Conservation (phyloP, 1,139 yeast genomes). For the Saccharomyces pastorianus region DNA sequence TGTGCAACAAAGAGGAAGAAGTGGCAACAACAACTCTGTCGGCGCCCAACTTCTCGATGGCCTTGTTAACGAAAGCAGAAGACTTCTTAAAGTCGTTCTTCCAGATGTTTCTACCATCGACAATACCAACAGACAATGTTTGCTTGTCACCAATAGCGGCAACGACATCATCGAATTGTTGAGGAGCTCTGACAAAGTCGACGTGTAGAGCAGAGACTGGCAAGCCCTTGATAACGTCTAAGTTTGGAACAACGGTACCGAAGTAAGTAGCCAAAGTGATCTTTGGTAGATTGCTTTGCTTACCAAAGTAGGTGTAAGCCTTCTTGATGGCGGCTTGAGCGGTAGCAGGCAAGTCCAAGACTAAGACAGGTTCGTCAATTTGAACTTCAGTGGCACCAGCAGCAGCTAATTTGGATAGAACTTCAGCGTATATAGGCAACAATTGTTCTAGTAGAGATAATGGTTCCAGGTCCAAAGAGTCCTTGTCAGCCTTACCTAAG, state of each 20-base stretch:
- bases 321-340: conserved; percentile 80
- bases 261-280: conserved; percentile 84
- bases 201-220: conserved; percentile 95
- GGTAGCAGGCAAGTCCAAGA: conserved; percentile 80
- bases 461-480: conserved; percentile 90
- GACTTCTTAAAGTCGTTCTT: conserved; percentile 90
- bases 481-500: conserved; percentile 98
- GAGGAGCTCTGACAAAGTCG: conserved; percentile 94
- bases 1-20: conserved; percentile 93
- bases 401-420: conserved; percentile 74
- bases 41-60: conserved; percentile 74
- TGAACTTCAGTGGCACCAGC: conserved; percentile 96
- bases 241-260: conserved; percentile 97
- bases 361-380: conserved; percentile 95
- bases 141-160: conserved; percentile 59
- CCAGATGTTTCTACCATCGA: conserved; percentile 99
- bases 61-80: conserved; percentile 68
- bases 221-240: conserved; percentile 75
- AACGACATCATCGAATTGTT: conserved; percentile 81
- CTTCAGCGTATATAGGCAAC: conserved; percentile 85
- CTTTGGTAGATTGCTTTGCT: conserved; percentile 60
- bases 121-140: conserved; percentile 89
- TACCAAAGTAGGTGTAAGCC: conserved; percentile 47
- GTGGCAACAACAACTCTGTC: conserved; percentile 89
- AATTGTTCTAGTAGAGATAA: conserved; percentile 79